Conservation (phyloP, 1,139 yeast genomes). For the Scheffersomyces lignicola region DNA sequence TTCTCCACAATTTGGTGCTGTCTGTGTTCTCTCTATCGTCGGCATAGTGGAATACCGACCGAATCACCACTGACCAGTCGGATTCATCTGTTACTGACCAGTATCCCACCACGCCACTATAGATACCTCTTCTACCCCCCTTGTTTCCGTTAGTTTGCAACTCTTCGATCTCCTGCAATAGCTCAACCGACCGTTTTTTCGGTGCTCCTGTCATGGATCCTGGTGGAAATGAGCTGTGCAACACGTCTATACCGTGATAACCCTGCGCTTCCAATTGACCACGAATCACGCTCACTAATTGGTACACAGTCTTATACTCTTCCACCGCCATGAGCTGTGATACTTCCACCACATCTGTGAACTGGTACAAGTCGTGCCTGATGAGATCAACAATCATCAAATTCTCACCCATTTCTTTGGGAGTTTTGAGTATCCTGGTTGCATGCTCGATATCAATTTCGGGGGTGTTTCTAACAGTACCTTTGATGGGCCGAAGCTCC, state of each 20-base stretch:
- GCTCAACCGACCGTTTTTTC: conserved; percentile 85
- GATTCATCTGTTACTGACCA: conserved; percentile 88
- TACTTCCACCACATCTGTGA: conserved; percentile 68
- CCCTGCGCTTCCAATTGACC: conserved; percentile 50
- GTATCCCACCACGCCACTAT: conserved; percentile 94
- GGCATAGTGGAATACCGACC: conserved; percentile 73
- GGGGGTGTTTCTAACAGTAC: conserved; percentile 75
- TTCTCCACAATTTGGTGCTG: conserved; percentile 57
- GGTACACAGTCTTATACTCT: conserved; percentile 88
- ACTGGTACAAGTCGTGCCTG: conserved; percentile 81
- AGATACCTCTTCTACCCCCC: conserved; percentile 72
- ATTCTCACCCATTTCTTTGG: conserved; percentile 94
- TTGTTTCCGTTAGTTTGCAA: conserved; percentile 40
- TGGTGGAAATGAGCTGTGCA: conserved; percentile 84
- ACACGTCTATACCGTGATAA: conserved; percentile 74
- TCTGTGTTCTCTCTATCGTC: conserved; percentile 42
- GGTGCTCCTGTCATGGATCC: conserved; percentile 99
- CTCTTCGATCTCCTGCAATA: conserved; percentile 57
- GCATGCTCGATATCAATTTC: conserved; percentile 60
- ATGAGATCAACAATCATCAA: conserved; percentile 96
- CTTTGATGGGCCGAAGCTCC: conserved; percentile 92
- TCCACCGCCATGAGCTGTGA: conserved; percentile 86
- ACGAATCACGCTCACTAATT: conserved; percentile 83
- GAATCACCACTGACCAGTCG: conserved; percentile 94
- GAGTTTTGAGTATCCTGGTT: conserved; percentile 65